Percentiles rank a stretch among this genome's conserved stretches.
These are phyloP conservation scores for Isoetes taiwanensis DNA, from an alignment of 75 land plant species.

Conservation along the genomic window DNA sequence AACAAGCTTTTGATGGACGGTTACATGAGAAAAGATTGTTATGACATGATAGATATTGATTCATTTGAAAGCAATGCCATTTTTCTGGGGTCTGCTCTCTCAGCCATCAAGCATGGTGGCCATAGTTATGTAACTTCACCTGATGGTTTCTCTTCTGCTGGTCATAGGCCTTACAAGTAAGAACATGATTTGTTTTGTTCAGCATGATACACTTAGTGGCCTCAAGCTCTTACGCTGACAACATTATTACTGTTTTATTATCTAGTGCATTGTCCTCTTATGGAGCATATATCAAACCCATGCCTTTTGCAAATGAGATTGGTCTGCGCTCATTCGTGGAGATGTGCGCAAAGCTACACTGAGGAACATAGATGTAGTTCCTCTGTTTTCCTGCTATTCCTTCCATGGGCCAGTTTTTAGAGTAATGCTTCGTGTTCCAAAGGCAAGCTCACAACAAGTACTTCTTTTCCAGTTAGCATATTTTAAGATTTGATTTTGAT, in stretches of 20 bases:
- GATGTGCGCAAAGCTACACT: conserved; percentile 72
- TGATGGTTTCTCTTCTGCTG: conserved; percentile 79
- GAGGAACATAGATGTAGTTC: conserved; percentile 41
- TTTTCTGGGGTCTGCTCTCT: conserved; percentile 56
- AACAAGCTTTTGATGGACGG: conserved; percentile 45
- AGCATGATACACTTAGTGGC: too few species aligned
- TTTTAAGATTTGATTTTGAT: too few species aligned
- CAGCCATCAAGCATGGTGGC: conserved; percentile 48
- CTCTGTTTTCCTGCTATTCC: conserved; percentile 82
- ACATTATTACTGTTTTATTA: neutral
- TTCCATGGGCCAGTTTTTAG: conserved; percentile 91
- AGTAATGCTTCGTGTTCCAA: conserved; percentile 69
- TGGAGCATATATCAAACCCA: conserved; percentile 72
- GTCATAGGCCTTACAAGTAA: conserved; percentile 77
- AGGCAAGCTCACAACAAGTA: too few species aligned
- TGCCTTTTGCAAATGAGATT: conserved; percentile 83
- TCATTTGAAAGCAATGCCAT: conserved; percentile 74
- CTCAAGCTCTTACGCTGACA: too few species aligned
- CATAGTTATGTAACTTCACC: conserved; percentile 75
- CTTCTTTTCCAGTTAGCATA: too few species aligned
- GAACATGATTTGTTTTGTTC: too few species aligned
- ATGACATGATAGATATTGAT: conserved; percentile 80
- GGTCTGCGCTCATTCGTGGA: conserved; percentile 87
- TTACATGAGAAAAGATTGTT: conserved; percentile 44
- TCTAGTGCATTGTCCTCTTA: conserved; percentile 72